These are phyloP conservation scores for Boletus edulis DNA, from an alignment of 768 basidiomycete genomes.

Conservation along the genomic window DNA sequence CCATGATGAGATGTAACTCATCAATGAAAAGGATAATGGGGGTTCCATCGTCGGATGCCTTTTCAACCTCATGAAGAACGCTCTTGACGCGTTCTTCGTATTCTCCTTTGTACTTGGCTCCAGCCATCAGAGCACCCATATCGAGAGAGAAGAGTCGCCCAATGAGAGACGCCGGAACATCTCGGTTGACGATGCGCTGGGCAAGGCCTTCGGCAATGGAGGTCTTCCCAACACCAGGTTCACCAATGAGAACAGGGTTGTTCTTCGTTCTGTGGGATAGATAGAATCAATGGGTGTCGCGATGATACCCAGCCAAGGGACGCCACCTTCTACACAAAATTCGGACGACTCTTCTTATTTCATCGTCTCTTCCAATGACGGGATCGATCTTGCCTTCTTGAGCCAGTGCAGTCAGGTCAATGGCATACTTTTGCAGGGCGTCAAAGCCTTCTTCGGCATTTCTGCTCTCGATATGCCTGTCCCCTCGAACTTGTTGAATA, in stretches of 20 bases:
- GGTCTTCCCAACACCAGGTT: slow-evolving; percentile 95
- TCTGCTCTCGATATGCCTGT: slow-evolving; percentile 80
- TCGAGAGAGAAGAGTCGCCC: slow-evolving; percentile 82
- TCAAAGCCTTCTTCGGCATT: slow-evolving; percentile 92
- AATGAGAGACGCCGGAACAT: slow-evolving; percentile 76
- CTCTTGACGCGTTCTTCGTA: slow-evolving; percentile 96
- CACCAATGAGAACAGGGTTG: slow-evolving; percentile 95
- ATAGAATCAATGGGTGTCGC: slow-evolving; percentile 7
- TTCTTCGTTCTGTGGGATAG: slow-evolving; percentile 75
- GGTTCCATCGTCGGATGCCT: slow-evolving; percentile 71
- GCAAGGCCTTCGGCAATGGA: slow-evolving; percentile 94
- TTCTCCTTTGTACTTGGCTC: slow-evolving; percentile 91
- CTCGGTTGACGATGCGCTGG: slow-evolving; percentile 91
- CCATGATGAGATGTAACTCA: slow-evolving; percentile 93
- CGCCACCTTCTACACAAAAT: slow-evolving; percentile 75
- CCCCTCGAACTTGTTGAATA: slow-evolving; percentile 77
- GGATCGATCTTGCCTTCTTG: slow-evolving; percentile 95
- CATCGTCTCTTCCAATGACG: slow-evolving; percentile 90
- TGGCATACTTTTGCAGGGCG: slow-evolving; percentile 84
- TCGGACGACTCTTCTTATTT: slow-evolving; percentile 81
- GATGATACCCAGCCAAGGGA: neutral
- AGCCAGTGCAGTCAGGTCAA: slow-evolving; percentile 84
- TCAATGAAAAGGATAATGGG: slow-evolving; percentile 94
- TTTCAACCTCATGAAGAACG: slow-evolving; percentile 91
- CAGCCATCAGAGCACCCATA: slow-evolving; percentile 95